Percentiles rank a stretch among this genome's conserved stretches.
phyloP scores from a whole-genome alignment of 2,329 filamentous ascomycete species.

The Cordyceps fumosorosea region DNA sequence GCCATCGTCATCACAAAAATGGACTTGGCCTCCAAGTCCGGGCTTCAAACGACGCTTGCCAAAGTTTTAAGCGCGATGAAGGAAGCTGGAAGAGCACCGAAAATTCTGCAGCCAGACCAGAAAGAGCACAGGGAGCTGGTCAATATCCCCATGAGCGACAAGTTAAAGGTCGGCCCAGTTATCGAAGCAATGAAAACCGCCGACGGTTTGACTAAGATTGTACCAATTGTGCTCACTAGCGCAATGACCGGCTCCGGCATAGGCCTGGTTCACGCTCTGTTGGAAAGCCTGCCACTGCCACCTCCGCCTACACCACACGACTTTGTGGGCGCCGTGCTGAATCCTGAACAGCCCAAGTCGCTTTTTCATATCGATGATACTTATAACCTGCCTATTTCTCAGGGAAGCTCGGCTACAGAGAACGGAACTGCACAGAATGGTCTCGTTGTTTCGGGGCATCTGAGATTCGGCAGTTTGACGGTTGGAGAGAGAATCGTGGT shows the following conservation, averaged over 20 bases:
- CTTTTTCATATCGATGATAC: slow-evolving; percentile 90
- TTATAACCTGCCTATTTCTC: slow-evolving; percentile 66
- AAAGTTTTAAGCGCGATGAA: slow-evolving; percentile 75
- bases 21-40: slow-evolving; percentile 70
- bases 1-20: slow-evolving; percentile 85
- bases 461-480: slow-evolving; percentile 70
- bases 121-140: slow-evolving; percentile 45
- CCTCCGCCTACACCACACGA: slow-evolving; percentile 45
- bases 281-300: slow-evolving; percentile 69
- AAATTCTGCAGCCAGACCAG: slow-evolving; percentile 58
- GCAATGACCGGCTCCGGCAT: slow-evolving; percentile 80
- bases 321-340: slow-evolving; percentile 47
- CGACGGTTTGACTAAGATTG: slow-evolving; percentile 41
- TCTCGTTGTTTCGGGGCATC: slow-evolving; percentile 75
- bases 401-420: slow-evolving; percentile 24
- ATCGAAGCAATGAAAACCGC: slow-evolving; percentile 43
- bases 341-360: slow-evolving; percentile 53
- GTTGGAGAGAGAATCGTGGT: slow-evolving; percentile 73
- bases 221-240: slow-evolving; percentile 85
- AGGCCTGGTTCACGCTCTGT: slow-evolving; percentile 70
- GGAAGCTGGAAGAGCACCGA: slow-evolving; percentile 63
- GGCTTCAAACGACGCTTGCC: slow-evolving; percentile 62
- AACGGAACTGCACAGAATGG: slow-evolving; percentile 37
- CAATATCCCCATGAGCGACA: slow-evolving; percentile 49
- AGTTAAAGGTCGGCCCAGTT: slow-evolving; percentile 49